These are phyloP conservation scores for Tricholoma terreum DNA, from an alignment of 768 basidiomycete genomes.

Conservation along the genomic window DNA sequence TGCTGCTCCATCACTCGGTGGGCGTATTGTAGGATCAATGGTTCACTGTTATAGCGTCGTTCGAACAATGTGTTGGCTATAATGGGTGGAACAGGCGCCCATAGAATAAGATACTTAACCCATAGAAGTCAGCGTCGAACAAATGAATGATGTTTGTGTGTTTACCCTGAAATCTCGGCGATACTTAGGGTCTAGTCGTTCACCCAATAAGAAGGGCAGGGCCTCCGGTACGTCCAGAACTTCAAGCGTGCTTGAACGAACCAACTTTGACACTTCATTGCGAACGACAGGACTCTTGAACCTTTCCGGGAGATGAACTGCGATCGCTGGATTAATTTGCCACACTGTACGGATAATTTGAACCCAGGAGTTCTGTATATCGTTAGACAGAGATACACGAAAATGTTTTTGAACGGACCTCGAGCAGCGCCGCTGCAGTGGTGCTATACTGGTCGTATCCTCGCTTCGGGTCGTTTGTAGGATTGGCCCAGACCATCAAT, in stretches of 20 bases:
- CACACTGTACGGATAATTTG: slow-evolving; percentile 70
- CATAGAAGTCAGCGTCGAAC: neutral
- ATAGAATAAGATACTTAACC: slow-evolving; percentile 76
- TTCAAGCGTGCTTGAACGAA: slow-evolving; percentile 67
- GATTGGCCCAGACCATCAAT: slow-evolving; percentile 88
- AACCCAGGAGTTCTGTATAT: slow-evolving; percentile 58
- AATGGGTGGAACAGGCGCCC: slow-evolving; percentile 85
- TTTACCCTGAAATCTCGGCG: slow-evolving; percentile 73
- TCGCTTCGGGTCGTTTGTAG: slow-evolving; percentile 69
- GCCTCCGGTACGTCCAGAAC: slow-evolving; percentile 81
- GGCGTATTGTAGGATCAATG: slow-evolving; percentile 90
- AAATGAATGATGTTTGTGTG: neutral
- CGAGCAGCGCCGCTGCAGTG: slow-evolving; percentile 52
- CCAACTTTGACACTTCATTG: slow-evolving; percentile 70
- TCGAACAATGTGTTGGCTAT: slow-evolving; percentile 84
- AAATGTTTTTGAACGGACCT: slow-evolving; percentile 41
- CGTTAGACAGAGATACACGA: neutral
- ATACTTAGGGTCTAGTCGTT: slow-evolving; percentile 53
- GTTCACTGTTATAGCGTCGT: slow-evolving; percentile 77
- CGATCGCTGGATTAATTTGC: slow-evolving; percentile 80
- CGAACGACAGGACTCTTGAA: slow-evolving; percentile 69
- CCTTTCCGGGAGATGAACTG: slow-evolving; percentile 81
- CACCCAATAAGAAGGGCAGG: slow-evolving; percentile 74
- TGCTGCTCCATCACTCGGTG: slow-evolving; percentile 94
- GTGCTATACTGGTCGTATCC: slow-evolving; percentile 57